Base-by-base conservation (phyloP, 1,139 yeast species). In the Pneumocystis oryctolagi region DNA sequence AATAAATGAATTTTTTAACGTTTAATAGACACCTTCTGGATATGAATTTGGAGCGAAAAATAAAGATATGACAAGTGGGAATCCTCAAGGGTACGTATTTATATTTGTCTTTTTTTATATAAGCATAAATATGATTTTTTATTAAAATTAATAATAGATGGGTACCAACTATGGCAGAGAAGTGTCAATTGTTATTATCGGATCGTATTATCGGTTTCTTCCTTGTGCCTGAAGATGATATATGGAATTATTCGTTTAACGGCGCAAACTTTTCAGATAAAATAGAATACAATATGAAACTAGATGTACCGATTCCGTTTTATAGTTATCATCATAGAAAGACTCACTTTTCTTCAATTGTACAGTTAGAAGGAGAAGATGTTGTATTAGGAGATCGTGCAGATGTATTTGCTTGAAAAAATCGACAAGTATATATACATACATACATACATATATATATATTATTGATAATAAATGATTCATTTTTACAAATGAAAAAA, bases 231-330 rank as follows among this genome's bases (percentile, higher is more conserved):
- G 85, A 82, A 53, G 86, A 86, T 60, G 84, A 83, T 64, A 73
- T 89, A 42, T 92, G 99, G 98, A 92, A 92, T 72, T 89, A 86
- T 72, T 81, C 94, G 2, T 92, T 94, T 70, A 80, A 89, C 75
- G 95, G 97, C 2, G 85, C 95, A 1, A 80, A 87, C 14, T 94
- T 95, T 85, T 84, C 81, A 69, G 76, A 83, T 2, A 80, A 80
- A 42, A 74, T 81, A 63, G 78, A 76, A n/a, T 89, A 80, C 69
- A 82, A 78, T 25, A 72, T 90, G 72, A 87, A 86, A 72, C 70
- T 87, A 62, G 97, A 88, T 70, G 77, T 83, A 9, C 99, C 99
- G 1, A 70, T 85, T 61, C 82, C 87, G 3, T 92, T 85, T 71
- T 94, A 89, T 72, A 85, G 87, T 70, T 95, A 87, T 68, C 72